phyloP scores from a whole-genome alignment of 208 protist species.

The Acanthamoeba royreba region DNA sequence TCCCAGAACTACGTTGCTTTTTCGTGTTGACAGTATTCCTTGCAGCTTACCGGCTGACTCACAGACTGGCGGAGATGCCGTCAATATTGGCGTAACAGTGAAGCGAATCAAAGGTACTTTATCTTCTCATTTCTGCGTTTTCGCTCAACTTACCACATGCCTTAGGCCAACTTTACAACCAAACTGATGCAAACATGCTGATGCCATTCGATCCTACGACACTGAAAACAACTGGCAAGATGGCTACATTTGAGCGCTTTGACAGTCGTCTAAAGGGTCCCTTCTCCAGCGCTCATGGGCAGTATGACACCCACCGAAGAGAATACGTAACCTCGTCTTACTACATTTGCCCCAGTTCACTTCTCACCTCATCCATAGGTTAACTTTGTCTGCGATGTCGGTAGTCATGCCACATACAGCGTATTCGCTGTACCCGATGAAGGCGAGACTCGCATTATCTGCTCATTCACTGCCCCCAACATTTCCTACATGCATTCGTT shows the following conservation, averaged over 20 bases:
- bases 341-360: neutral
- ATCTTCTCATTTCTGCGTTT: neutral
- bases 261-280: neutral
- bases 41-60: neutral
- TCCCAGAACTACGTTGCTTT: neutral
- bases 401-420: neutral
- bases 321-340: neutral
- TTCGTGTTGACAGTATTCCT: neutral
- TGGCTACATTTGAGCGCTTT: neutral
- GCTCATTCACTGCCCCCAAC: neutral
- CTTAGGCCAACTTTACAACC: neutral
- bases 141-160: neutral
- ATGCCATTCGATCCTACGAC: neutral
- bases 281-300: neutral
- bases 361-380: neutral
- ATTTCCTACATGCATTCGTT: constrained; percentile 7
- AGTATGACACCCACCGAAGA: neutral
- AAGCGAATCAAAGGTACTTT: neutral
- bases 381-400: neutral
- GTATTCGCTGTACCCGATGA: neutral
- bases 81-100: neutral
- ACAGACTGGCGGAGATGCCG: neutral
- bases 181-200: neutral
- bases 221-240: neutral
- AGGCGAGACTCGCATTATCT: neutral